Evolutionary conservation across 1,139 yeast genomes (phyloP).

Genomic region (Zygotorulaspora mrakii): DNA sequence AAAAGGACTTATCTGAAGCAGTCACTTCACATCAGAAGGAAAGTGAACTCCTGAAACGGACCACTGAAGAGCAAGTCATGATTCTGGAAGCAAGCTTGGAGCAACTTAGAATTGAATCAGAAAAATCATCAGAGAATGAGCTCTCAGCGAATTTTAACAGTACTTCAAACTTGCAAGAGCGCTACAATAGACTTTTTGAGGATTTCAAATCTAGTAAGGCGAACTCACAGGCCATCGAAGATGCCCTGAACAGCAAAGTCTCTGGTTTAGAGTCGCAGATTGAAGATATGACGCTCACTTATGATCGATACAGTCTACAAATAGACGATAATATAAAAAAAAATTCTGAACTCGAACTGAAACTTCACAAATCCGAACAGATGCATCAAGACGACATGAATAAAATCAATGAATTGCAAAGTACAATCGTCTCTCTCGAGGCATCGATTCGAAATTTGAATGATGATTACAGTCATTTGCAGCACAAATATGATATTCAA

Average conservation of each 20-base stretch:
- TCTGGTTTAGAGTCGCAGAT: slow-evolving; percentile 42
- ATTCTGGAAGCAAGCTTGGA: slow-evolving; percentile 43
- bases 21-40: slow-evolving; percentile 25
- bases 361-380: slow-evolving; percentile 5
- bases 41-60: slow-evolving; percentile 27
- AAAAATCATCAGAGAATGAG: slow-evolving; percentile 30
- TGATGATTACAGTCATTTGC: slow-evolving; percentile 30
- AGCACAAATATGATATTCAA: slow-evolving; percentile 30
- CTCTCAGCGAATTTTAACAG: slow-evolving; percentile 15
- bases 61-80: slow-evolving; percentile 27
- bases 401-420: slow-evolving; percentile 12
- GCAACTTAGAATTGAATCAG: slow-evolving; percentile 42
- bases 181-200: slow-evolving; percentile 43
- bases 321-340: slow-evolving; percentile 7
- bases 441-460: slow-evolving; percentile 16
- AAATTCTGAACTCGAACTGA: slow-evolving; percentile 9
- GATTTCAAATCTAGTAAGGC: slow-evolving; percentile 49
- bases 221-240: slow-evolving; percentile 63
- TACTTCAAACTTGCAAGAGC: slow-evolving; percentile 35
- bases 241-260: slow-evolving; percentile 47
- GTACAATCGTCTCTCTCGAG: slow-evolving; percentile 18
- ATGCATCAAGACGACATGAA: slow-evolving; percentile 3
- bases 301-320: slow-evolving; percentile 5
- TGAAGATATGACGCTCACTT: slow-evolving; percentile 18
- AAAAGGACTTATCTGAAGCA: slow-evolving; percentile 17